phyloP scores from a whole-genome alignment of 345 rosid genomes.

The Crucihimalaya himalaica region DNA sequence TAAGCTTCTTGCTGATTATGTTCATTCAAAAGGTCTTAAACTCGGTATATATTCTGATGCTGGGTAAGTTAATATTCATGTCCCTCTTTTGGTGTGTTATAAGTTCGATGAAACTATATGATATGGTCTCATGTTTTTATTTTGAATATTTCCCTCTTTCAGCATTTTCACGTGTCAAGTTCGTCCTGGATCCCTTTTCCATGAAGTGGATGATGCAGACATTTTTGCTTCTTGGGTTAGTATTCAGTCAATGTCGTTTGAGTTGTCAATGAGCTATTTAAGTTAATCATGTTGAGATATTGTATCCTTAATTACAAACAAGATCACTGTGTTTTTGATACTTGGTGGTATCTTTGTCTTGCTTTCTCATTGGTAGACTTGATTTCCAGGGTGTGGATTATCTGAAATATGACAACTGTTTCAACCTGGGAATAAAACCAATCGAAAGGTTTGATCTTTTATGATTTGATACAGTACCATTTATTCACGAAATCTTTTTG shows the following conservation, averaged over 20 bases:
- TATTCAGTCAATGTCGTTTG: conserved; percentile 28
- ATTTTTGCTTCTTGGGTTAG: conserved; percentile 96
- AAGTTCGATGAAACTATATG: conserved; percentile 23
- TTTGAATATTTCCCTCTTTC: conserved; percentile 30
- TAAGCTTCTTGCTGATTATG: conserved; percentile 78
- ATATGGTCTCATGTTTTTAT: conserved; percentile 13
- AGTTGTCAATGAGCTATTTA: conserved; percentile 1
- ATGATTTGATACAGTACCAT: conserved; percentile 8
- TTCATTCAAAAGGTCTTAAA: conserved; percentile 84
- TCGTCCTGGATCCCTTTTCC: conserved; percentile 94
- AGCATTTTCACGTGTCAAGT: conserved; percentile 90
- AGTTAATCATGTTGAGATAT: conserved; percentile 5
- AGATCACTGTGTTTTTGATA: not conserved
- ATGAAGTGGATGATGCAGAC: conserved; percentile 78
- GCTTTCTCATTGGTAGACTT: conserved; percentile 18
- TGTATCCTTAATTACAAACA: not conserved
- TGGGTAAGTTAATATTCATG: conserved; percentile 67
- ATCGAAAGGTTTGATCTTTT: conserved; percentile 56
- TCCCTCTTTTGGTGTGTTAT: conserved; percentile 24
- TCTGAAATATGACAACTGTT: conserved; percentile 96
- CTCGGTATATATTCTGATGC: conserved; percentile 99
- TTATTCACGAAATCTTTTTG: not conserved
- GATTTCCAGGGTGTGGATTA: conserved; percentile 81
- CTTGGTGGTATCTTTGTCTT: not conserved
- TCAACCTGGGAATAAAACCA: conserved; percentile 81